These are phyloP conservation scores for Cladosporium sp. DNA, from an alignment of 2,329 filamentous ascomycete genomes.

Conservation along the genomic window DNA sequence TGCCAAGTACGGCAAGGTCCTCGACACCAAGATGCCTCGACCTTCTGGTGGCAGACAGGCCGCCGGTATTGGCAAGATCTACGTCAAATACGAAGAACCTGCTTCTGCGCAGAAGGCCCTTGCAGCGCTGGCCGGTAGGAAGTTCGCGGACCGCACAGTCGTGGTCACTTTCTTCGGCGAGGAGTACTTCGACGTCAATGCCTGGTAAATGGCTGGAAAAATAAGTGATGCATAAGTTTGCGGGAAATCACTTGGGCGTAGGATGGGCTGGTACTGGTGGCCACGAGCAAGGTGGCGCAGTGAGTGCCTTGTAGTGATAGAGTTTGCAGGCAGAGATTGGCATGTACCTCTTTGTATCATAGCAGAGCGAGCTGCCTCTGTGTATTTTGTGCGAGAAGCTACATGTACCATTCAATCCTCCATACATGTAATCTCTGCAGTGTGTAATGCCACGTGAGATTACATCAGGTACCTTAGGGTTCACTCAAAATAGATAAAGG, in stretches of 20 bases:
- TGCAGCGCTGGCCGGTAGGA: conserved; percentile 83
- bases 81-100: conserved; percentile 79
- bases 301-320: background rate
- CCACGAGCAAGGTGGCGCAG: background rate
- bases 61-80: conserved; percentile 94
- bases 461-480: too few relatives aligned
- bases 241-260: background rate
- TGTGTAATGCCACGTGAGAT: too few relatives aligned
- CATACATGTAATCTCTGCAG: too few relatives aligned
- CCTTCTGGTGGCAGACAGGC: conserved; percentile 78
- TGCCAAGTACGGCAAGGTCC: conserved; percentile 77
- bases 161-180: conserved; percentile 96
- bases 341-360: background rate
- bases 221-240: background rate
- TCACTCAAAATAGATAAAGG: too few relatives aligned
- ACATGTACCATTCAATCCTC: too few relatives aligned
- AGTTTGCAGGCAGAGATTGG: background rate
- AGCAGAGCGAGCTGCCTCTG: background rate
- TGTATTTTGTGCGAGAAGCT: background rate
- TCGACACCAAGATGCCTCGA: conserved; percentile 89
- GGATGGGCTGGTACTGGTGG: background rate
- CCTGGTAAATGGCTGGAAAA: conserved; percentile 58
- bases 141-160: conserved; percentile 94
- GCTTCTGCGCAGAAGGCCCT: conserved; percentile 81
- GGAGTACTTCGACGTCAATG: conserved; percentile 91